Conservation (phyloP, 148 eudicot genomes). For the Vaccinium darrowii region DNA sequence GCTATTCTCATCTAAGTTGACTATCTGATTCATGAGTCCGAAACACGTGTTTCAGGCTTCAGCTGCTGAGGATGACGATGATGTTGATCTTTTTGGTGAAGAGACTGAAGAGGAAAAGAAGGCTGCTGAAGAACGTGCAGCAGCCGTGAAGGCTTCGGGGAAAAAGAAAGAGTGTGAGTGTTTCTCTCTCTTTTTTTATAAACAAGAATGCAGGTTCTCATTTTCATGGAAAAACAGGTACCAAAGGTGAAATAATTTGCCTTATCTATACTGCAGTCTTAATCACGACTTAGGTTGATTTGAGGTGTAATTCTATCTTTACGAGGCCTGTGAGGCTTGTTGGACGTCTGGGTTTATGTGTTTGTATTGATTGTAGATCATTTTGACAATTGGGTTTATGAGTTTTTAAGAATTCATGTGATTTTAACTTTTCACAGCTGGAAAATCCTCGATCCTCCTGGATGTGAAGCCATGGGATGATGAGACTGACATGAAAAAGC, state of each 20-base stretch:
- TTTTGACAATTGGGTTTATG: background rate
- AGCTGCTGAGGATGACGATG: conserved; percentile 79
- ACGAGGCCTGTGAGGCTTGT: background rate
- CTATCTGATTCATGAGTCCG: background rate
- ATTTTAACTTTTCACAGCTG: conserved; percentile 44
- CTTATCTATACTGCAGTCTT: background rate
- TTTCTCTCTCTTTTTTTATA: background rate
- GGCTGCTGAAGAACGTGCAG: conserved; percentile 86
- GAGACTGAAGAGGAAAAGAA: conserved; percentile 98
- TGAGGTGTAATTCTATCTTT: background rate
- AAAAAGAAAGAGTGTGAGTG: conserved; percentile 88
- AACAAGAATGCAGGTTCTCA: background rate
- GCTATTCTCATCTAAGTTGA: background rate
- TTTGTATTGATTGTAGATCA: background rate
- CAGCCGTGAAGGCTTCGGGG: conserved; percentile 58
- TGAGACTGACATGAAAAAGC: conserved; percentile 92
- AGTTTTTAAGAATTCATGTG: background rate
- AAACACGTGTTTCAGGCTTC: conserved; percentile 43
- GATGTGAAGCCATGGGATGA: conserved; percentile 98
- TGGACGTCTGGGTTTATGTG: background rate
- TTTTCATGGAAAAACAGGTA: background rate
- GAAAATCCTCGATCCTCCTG: conserved; percentile 81
- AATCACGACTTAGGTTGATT: background rate
- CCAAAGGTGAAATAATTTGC: background rate
- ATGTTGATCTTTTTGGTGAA: conserved; percentile 92